These are phyloP conservation scores for Kodamaea restingae DNA, from an alignment of 805 yeast species.

Conservation along the genomic window DNA sequence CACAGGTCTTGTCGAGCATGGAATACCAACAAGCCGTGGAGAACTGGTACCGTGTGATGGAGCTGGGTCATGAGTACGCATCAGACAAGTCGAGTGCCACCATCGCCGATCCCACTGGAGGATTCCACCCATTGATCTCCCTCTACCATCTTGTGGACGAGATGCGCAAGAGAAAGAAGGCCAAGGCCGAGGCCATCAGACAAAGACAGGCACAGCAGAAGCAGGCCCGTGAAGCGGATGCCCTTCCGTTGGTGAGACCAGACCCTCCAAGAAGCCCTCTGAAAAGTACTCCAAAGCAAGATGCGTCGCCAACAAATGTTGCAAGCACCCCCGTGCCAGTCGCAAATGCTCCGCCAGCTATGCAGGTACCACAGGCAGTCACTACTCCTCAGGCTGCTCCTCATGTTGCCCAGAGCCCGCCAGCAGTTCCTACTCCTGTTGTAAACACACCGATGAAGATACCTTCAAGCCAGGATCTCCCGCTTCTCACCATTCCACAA, in stretches of 20 bases:
- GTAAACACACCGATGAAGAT: background rate
- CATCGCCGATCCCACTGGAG: conserved; percentile 73
- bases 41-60: conserved; percentile 54
- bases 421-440: background rate
- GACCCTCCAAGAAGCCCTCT: too few relatives aligned
- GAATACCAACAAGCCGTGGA: conserved; percentile 61
- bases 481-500: conserved; percentile 30
- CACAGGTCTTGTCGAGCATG: conserved; percentile 54
- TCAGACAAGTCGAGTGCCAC: conserved; percentile 31
- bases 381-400: background rate
- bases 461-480: conserved; percentile 12
- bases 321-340: too few relatives aligned
- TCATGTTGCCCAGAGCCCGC: background rate
- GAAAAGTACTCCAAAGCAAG: too few relatives aligned
- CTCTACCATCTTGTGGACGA: conserved; percentile 85
- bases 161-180: conserved; percentile 65
- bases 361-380: too few relatives aligned
- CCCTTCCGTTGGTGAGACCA: too few relatives aligned
- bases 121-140: conserved; percentile 84
- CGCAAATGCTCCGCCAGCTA: too few relatives aligned
- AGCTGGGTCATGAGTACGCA: conserved; percentile 34
- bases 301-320: too few relatives aligned
- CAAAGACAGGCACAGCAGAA: conserved; percentile 8
- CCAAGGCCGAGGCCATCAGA: conserved; percentile 47
- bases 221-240: conserved; percentile 1